Evolutionary conservation across 805 yeast genomes (phyloP).

Genomic region (Monosporozyma unispora): DNA sequence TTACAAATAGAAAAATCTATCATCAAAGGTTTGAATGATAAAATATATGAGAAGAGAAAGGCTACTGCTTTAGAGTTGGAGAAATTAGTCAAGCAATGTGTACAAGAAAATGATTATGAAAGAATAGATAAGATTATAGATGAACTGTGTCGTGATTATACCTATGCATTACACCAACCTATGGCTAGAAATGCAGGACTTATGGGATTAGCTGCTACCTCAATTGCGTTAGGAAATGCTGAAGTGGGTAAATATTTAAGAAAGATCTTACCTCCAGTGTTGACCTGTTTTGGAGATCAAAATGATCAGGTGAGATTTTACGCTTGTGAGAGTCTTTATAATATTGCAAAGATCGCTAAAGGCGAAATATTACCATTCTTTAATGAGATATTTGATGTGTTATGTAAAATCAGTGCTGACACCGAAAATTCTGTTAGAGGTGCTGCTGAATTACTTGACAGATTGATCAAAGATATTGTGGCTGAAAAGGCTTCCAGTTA

Average conservation of each 20-base stretch:
- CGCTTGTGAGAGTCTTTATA: constrained; percentile 92
- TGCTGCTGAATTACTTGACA: constrained; percentile 88
- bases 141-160: constrained; percentile 68
- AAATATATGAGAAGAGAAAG: constrained; percentile 70
- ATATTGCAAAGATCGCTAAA: constrained; percentile 91
- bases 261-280: constrained; percentile 81
- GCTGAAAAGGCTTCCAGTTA: constrained; percentile 89
- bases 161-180: constrained; percentile 77
- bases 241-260: constrained; percentile 79
- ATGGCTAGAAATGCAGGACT: constrained; percentile 91
- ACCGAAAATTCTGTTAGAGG: constrained; percentile 85
- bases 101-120: constrained; percentile 23
- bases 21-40: constrained; percentile 59
- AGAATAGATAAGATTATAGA: constrained; percentile 46
- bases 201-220: constrained; percentile 91
- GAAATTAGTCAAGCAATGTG: constrained; percentile 59
- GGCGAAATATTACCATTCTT: constrained; percentile 88
- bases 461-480: constrained; percentile 87
- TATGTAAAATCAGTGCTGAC: constrained; percentile 84
- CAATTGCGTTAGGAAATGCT: constrained; percentile 79
- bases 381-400: constrained; percentile 89
- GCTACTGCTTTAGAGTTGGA: constrained; percentile 74
- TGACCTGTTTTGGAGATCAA: constrained; percentile 93
- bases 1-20: constrained; percentile 45
- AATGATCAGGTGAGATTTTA: constrained; percentile 95